Evolutionary conservation across 2,329 filamentous ascomycete genomes (phyloP), one percentile per base, ranked within the genome.

Genomic region (Epichloe sibirici): DNA sequence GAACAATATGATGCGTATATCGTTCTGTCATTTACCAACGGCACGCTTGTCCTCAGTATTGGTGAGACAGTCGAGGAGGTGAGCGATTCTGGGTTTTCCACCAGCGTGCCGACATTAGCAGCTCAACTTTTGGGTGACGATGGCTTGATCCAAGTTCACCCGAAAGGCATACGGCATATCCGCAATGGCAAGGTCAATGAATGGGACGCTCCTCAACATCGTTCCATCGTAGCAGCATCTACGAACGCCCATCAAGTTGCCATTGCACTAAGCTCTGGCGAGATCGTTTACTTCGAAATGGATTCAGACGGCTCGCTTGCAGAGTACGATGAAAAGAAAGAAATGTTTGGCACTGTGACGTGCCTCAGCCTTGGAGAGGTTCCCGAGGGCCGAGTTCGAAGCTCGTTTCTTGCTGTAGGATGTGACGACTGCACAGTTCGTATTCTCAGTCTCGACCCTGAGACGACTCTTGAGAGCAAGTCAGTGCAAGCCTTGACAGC

Each of bases 281-380:
- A 98, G 67, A 91, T 98, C 57, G 88, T 95, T 43, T 98, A 97
- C 65, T 98, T 98, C 60, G 94, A 98, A 66, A 91, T 96, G 82
- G 93, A 96, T 62, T 79, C 82, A 0, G 91, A 97, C 67, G 90
- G 90, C 34, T 87, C 87, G 3, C 75, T 97, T 35, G 89, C 89
- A 37, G 91, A 97, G 70, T 95, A 96, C 59, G 87, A 97, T 58
- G 90, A 97, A 63, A 90, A 91, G 66, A 89, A 90, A 61, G 86
- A 94, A 62, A 93, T 98, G 86, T 90, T 87, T 51, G 91, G 90
- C 45, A 96, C 90, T 0, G 90, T 98, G 48, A 97, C 90, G 17
- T 94, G 88, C 59, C 74, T 98, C n/a, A 95, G 90, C 61, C 76
- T 99, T 49, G 93, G 91, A 3, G 86, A 93, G 51, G 90, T 97